Evolutionary conservation across 495 filamentous ascomycete species (phyloP).

Genomic region (Hyaloscypha finlandica): DNA sequence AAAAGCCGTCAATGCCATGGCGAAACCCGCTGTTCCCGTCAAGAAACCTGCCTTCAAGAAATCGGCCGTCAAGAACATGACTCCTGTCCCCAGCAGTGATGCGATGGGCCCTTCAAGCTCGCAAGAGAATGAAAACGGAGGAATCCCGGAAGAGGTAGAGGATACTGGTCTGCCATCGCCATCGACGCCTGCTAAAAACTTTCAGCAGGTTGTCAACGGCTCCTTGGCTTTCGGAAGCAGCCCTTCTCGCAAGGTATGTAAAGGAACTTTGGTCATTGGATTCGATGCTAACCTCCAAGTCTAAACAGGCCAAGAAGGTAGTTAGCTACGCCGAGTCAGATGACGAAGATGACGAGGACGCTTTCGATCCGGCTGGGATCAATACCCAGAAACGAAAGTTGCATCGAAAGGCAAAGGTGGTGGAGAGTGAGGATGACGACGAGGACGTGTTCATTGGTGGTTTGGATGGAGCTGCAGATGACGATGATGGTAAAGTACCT

Average conservation of each 20-base stretch:
- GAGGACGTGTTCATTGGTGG: slow-evolving; percentile 64
- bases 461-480: slow-evolving; percentile 54
- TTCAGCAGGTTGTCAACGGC: slow-evolving; percentile 33
- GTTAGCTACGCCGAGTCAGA: slow-evolving; percentile 70
- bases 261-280: background rate
- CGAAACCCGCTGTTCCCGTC: slow-evolving; percentile 20
- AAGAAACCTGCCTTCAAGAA: slow-evolving; percentile 40
- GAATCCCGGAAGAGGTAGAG: slow-evolving; percentile 46
- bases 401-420: slow-evolving; percentile 35
- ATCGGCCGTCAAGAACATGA: slow-evolving; percentile 48
- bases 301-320: slow-evolving; percentile 41
- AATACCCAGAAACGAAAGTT: slow-evolving; percentile 35
- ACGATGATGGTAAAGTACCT: slow-evolving; percentile 56
- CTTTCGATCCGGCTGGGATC: slow-evolving; percentile 46
- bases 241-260: slow-evolving; percentile 59
- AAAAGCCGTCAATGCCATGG: slow-evolving; percentile 48
- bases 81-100: slow-evolving; percentile 84
- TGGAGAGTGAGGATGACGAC: slow-evolving; percentile 65
- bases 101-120: slow-evolving; percentile 57
- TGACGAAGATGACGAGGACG: slow-evolving; percentile 61
- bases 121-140: slow-evolving; percentile 47
- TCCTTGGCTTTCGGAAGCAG: slow-evolving; percentile 47
- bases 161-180: slow-evolving; percentile 39
- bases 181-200: slow-evolving; percentile 39
- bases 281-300: slow-evolving; percentile 15